Evolutionary conservation across 1,284 basidiomycete genomes (phyloP), one percentile per base, ranked within the genome.

Genomic region (Phenoliferia sp.): DNA sequence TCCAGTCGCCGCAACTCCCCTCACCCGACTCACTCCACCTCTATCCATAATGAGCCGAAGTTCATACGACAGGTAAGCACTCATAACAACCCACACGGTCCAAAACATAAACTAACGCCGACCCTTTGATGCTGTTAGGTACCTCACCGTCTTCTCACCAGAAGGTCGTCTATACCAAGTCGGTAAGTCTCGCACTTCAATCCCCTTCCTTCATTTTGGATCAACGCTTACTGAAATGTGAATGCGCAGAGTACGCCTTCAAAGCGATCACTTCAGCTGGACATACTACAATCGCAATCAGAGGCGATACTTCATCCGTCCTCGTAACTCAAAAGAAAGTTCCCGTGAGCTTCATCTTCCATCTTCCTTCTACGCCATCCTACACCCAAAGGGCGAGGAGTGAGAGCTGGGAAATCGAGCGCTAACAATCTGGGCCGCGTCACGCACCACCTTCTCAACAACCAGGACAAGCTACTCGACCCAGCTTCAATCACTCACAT

Each of bases 311-410:
- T 78, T 94, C 92, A 3, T 85, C 89, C 9, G 94, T 99, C 3
- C 90, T 98, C 52, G 93, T 97, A 76, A 97, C 94, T 15, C 96
- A 99, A 83, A 94, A 94, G 82, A 99, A 99, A 84, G 89, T 99
- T 50, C 94, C 95, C 31, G 94, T 97, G 76, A 59, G 83, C 22
- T 34, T 19, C 29, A 19, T 33, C 15, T n/a, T 10, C 17, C n/a
- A 44, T 12, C 22, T 5, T 17, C 32, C 54, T 29, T 26, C 26
- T 44, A 50, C 59, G 36, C 29, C 62, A 10, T 28, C n/a, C 54
- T 29, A 28, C 54, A 26, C 28, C 22, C 26, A 1, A 16, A n/a
- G 54, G 26, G 28, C 4, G 54, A 22, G 22, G 22, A 12, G 39
- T 22, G 12, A 44, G 12, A 22, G 39, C 39, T 12, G 39, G 12